These are phyloP conservation scores for Tricholoma furcatifolium DNA, from an alignment of 768 basidiomycete genomes.

Conservation along the genomic window DNA sequence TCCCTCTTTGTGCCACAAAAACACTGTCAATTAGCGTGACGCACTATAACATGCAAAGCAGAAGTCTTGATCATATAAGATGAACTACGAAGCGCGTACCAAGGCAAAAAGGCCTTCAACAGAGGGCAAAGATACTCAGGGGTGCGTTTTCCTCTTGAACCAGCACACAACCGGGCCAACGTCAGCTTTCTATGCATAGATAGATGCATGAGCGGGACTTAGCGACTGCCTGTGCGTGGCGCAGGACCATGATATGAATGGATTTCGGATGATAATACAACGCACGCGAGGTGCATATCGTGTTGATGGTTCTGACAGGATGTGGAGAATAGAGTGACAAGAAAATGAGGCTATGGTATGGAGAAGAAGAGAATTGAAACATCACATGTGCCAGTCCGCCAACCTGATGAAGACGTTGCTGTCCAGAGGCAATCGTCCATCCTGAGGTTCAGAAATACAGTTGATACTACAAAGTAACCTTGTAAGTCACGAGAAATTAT, in stretches of 20 bases:
- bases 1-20: too few relatives aligned
- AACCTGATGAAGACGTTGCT: conserved; percentile 1
- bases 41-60: not conserved
- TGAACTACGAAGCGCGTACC: conserved; percentile 8
- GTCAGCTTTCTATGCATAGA: conserved; percentile 12
- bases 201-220: conserved; percentile 21
- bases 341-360: conserved; percentile 29
- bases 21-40: not conserved
- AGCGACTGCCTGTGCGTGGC: conserved; percentile 16
- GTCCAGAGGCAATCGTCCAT: not conserved
- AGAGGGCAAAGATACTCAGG: not conserved
- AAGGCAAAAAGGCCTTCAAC: not conserved
- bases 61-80: not conserved
- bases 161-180: conserved; percentile 1
- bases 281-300: conserved; percentile 4
- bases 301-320: conserved; percentile 15
- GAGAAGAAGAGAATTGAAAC: conserved; percentile 25
- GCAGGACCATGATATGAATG: conserved; percentile 3
- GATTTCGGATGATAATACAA: conserved; percentile 3
- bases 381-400: conserved; percentile 28
- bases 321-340: conserved; percentile 13
- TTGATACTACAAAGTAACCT: not conserved
- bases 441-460: conserved; percentile 4
- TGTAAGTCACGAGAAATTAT: not conserved
- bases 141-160: not conserved